Base-by-base conservation (phyloP, 2,329 filamentous ascomycete genomes). In the Pseudocercospora macadamiae region DNA sequence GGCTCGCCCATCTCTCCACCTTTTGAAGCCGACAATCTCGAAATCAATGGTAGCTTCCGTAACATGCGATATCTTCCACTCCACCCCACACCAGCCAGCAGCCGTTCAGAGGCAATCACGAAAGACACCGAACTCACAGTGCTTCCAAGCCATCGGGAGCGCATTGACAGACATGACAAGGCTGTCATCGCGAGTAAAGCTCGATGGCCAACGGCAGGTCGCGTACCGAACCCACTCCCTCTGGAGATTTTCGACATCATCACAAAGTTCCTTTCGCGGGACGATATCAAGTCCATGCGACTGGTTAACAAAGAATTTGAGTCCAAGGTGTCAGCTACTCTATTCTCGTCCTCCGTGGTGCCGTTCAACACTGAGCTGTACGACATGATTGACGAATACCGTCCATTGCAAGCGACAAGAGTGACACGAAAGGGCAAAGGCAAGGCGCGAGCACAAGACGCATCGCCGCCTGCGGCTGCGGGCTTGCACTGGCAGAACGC, bases 361-460 rank as follows among this genome's bases (percentile, higher is more conserved):
- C 84, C 85, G 1, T 90, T 89, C 74, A 83, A 82, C 39, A 81
- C 84, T 1, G 83, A 87, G 64, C 82, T 89, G 21, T 88, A 85
- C 69, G 81, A 80, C 44, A 82, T 81, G 73, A 72, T 81, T 18
- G 75, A 76, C 14, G 73, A 74, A 57, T 73, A 72, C 25, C 30
- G 28, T 14, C 25, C 51, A 14, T 19, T 49, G 47, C 47, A 34
- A 18, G 26, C 47, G 12, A 26, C 47, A 32, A n/a, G 47, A 19
- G n/a, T 16, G 18, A 28, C 16, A 16, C 14, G 19, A 12, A 47
- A 52, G 28, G 54, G 37, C 18, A 64, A 63, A 34, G 61, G 59
- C 48, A 68, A 63, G 55, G 60, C 44, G 16, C 57, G 42, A 28
- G 59, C 62, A 36, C 54, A 55, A 21, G 56, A 68, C 59, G 19